Conservation (phyloP, 148 eudicot species). For the Camellia lanceoleosa region DNA sequence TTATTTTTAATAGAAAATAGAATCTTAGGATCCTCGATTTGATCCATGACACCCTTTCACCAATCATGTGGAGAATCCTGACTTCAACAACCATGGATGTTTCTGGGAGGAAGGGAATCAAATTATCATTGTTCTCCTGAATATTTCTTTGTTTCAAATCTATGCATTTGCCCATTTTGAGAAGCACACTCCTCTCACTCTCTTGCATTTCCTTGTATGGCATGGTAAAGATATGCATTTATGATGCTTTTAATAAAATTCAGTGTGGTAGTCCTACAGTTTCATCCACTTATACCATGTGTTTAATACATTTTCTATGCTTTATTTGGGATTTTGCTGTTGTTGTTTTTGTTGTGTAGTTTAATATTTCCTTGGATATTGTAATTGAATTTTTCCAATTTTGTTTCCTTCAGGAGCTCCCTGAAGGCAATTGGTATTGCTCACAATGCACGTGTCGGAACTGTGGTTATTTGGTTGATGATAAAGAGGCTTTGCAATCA, state of each 20-base stretch:
- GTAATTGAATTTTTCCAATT: conserved; percentile 8
- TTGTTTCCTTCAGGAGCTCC: conserved; percentile 62
- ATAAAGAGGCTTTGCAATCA: conserved; percentile 34
- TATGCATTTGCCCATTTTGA: neutral
- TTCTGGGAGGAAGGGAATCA: too few relatives aligned
- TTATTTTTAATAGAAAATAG: too few relatives aligned
- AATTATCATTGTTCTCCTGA: too few relatives aligned
- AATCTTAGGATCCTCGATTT: too few relatives aligned
- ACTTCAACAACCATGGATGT: too few relatives aligned
- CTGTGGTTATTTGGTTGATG: conserved; percentile 65
- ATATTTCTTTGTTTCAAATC: neutral
- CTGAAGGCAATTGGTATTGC: conserved; percentile 95
- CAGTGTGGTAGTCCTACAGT: neutral
- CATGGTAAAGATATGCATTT: neutral
- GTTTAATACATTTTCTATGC: neutral
- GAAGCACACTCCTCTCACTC: neutral
- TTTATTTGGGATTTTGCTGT: neutral
- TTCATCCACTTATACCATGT: neutral
- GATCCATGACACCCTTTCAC: too few relatives aligned
- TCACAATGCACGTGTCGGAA: conserved; percentile 65
- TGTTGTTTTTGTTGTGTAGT: neutral
- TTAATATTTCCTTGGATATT: neutral
- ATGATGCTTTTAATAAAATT: neutral
- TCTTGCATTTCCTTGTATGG: neutral
- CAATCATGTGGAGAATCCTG: too few relatives aligned